Percentiles rank a stretch among this genome's conserved stretches.
These are phyloP conservation scores for Geotrichum histeridarum DNA, from an alignment of 1,139 yeast species.

Conservation along the genomic window DNA sequence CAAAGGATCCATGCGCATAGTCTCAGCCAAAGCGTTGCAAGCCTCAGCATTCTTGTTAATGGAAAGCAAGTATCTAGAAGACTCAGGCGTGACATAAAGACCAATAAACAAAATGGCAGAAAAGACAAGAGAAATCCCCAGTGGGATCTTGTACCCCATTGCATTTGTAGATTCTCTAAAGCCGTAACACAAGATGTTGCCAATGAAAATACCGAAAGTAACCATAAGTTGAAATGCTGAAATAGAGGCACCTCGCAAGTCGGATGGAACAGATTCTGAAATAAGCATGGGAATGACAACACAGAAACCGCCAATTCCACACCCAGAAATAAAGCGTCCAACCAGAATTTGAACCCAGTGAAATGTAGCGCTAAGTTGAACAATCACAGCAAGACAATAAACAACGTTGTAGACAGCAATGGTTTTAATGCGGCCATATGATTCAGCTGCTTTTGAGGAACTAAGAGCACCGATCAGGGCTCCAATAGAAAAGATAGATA, in stretches of 20 bases:
- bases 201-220: constrained; percentile 64
- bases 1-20: constrained; percentile 57
- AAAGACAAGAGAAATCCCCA: constrained; percentile 46
- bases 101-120: constrained; percentile 45
- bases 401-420: constrained; percentile 44
- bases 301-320: constrained; percentile 65
- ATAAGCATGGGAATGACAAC: constrained; percentile 64
- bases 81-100: constrained; percentile 68
- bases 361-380: constrained; percentile 47
- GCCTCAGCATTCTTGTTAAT: constrained; percentile 54
- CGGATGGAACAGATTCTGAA: constrained; percentile 66
- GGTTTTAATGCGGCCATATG: constrained; percentile 50
- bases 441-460: constrained; percentile 48
- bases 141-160: constrained; percentile 61
- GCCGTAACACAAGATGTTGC: constrained; percentile 63
- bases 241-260: constrained; percentile 63
- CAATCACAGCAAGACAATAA: constrained; percentile 48
- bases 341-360: constrained; percentile 41
- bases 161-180: constrained; percentile 46
- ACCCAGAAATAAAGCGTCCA: constrained; percentile 49
- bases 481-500: constrained; percentile 51
- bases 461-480: constrained; percentile 49
- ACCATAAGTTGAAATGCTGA: constrained; percentile 64
- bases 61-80: constrained; percentile 67
- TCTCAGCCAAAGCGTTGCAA: constrained; percentile 52